Evolutionary conservation across 495 filamentous ascomycete species (phyloP).

Genomic region (Collariella sp.): DNA sequence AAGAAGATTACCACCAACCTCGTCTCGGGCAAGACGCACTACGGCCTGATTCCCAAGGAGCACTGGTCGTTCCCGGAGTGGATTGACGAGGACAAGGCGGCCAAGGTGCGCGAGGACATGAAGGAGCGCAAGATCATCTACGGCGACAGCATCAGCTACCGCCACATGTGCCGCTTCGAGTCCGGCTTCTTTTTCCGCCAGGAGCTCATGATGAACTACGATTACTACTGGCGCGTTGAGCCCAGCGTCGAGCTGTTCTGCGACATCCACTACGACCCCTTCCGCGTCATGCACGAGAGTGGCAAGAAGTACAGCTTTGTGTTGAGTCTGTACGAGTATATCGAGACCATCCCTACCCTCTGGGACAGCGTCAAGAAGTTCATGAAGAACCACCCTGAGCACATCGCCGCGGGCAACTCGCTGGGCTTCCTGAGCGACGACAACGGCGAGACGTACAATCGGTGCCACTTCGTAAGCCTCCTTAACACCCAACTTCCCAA

Average conservation of each 20-base stretch:
- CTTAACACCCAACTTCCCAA: background rate
- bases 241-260: conserved; percentile 83
- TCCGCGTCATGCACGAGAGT: conserved; percentile 79
- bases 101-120: conserved; percentile 77
- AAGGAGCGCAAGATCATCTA: conserved; percentile 81
- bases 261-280: conserved; percentile 75
- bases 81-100: conserved; percentile 80
- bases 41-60: conserved; percentile 73
- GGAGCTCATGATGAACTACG: conserved; percentile 69
- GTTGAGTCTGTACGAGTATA: conserved; percentile 86
- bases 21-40: conserved; percentile 83
- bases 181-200: conserved; percentile 92
- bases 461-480: conserved; percentile 83
- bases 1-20: conserved; percentile 83
- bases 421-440: conserved; percentile 91
- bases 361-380: conserved; percentile 93
- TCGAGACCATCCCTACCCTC: conserved; percentile 89
- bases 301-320: conserved; percentile 89
- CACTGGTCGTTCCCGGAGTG: conserved; percentile 86
- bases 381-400: conserved; percentile 78
- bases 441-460: conserved; percentile 81
- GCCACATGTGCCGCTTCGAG: conserved; percentile 92
- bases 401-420: conserved; percentile 74
- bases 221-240: conserved; percentile 91
- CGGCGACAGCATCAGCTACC: conserved; percentile 84